These are phyloP conservation scores for Thalassiosira sp. DNA, from an alignment of 352 stramenopile species.

Conservation along the genomic window DNA sequence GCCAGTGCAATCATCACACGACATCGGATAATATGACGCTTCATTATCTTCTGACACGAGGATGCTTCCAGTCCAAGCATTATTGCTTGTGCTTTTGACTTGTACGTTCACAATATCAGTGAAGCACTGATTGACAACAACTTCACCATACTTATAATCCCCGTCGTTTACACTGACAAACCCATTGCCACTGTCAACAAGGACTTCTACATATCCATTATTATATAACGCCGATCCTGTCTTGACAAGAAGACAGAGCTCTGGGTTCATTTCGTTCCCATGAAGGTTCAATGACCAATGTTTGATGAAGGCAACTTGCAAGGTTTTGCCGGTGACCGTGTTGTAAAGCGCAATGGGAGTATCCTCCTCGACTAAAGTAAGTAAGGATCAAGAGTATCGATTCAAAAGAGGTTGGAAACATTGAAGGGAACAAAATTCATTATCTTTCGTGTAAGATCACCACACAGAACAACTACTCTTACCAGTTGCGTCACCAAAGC, in stretches of 20 bases:
- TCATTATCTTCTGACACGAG: neutral
- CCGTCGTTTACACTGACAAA: neutral
- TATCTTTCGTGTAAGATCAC: too few species aligned
- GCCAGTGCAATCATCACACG: neutral
- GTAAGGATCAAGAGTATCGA: neutral
- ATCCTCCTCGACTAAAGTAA: neutral
- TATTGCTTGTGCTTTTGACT: neutral
- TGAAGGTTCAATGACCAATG: constrained; percentile 1
- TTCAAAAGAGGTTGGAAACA: neutral
- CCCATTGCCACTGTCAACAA: neutral
- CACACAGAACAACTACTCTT: neutral
- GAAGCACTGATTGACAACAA: neutral
- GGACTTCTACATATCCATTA: neutral
- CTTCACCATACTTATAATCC: too few species aligned
- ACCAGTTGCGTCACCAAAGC: neutral
- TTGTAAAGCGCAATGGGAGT: neutral
- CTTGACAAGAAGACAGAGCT: neutral
- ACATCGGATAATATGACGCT: neutral
- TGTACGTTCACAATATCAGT: neutral
- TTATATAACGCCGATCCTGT: neutral
- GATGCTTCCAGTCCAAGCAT: neutral
- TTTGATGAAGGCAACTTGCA: neutral
- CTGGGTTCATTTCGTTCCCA: neutral
- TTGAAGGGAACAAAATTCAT: neutral
- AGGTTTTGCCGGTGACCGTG: neutral